Percentiles rank a stretch among this genome's conserved stretches.
Evolutionary conservation across 352 stramenopile species (phyloP).

Genomic region (Globisporangium polare): DNA sequence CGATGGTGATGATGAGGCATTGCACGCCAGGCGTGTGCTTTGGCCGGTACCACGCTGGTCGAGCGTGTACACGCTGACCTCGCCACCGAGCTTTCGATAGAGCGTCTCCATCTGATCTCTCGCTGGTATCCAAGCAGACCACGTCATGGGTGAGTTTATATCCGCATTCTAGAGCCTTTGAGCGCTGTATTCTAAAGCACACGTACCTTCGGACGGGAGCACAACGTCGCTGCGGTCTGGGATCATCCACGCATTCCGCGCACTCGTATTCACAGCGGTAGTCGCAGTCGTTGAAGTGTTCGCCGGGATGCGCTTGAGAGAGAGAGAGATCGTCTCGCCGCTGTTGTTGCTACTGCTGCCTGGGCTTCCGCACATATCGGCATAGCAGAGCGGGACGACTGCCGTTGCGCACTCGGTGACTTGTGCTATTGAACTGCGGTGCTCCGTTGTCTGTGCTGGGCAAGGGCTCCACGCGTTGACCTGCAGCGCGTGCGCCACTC

Average conservation of each 20-base stretch:
- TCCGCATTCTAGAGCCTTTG: not conserved
- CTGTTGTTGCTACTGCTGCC: slow-evolving; percentile 17
- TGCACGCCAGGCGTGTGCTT: slow-evolving; percentile 7
- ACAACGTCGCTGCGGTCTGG: slow-evolving; percentile 25
- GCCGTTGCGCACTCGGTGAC: slow-evolving; percentile 32
- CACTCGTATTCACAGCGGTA: not conserved
- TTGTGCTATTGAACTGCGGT: not conserved
- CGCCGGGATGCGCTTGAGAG: slow-evolving; percentile 42
- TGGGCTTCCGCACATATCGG: slow-evolving; percentile 24
- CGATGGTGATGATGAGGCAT: not conserved
- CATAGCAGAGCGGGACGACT: slow-evolving; percentile 43
- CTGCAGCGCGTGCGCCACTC: not conserved
- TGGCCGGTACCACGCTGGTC: slow-evolving; percentile 44
- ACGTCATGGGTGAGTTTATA: not conserved
- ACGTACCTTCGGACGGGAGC: slow-evolving; percentile 8
- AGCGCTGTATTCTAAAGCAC: not conserved
- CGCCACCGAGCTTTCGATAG: slow-evolving; percentile 32
- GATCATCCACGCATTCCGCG: slow-evolving; percentile 31
- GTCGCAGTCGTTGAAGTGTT: not conserved
- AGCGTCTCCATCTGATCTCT: slow-evolving; percentile 38
- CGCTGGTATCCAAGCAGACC: slow-evolving; percentile 8
- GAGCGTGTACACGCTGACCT: slow-evolving; percentile 50
- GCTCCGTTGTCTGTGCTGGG: not conserved
- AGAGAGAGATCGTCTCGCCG: slow-evolving; percentile 35
- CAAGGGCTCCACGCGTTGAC: slow-evolving; percentile 7